These are phyloP conservation scores for Tritrichomonas musculus DNA, from an alignment of 208 protist species.

Conservation along the genomic window DNA sequence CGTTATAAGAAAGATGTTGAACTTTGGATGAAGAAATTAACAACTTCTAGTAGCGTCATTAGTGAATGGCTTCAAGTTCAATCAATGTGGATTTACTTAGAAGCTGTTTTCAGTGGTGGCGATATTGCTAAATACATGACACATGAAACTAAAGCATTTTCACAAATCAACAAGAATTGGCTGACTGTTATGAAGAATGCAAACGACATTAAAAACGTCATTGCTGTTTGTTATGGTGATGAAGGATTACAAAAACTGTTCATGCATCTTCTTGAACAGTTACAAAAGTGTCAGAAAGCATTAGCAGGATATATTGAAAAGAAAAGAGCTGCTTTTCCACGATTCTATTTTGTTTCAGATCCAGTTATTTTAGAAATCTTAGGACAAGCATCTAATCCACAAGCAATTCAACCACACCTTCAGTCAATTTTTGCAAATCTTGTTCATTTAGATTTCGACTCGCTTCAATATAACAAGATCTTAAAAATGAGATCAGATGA, in stretches of 20 bases:
- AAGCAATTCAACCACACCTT: slow-evolving; percentile 45
- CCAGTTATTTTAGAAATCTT: slow-evolving; percentile 90
- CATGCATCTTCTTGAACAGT: slow-evolving; percentile 79
- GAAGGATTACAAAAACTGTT: slow-evolving; percentile 80
- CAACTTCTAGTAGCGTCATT: slow-evolving; percentile 53
- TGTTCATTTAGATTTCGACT: slow-evolving; percentile 38
- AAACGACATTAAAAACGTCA: slow-evolving; percentile 76
- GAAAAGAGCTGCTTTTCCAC: slow-evolving; percentile 88
- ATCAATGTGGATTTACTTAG: slow-evolving; percentile 80
- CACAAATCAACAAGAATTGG: slow-evolving; percentile 83
- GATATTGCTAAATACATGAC: slow-evolving; percentile 90
- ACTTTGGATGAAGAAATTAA: slow-evolving; percentile 58
- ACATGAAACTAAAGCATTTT: slow-evolving; percentile 85
- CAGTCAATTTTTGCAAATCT: slow-evolving; percentile 43
- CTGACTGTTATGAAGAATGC: slow-evolving; percentile 88
- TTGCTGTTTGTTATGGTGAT: slow-evolving; percentile 78
- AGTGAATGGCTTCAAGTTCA: slow-evolving; percentile 68
- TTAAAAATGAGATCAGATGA: slow-evolving; percentile 33
- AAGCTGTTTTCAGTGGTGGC: slow-evolving; percentile 85
- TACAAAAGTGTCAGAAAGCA: slow-evolving; percentile 91
- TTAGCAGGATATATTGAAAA: slow-evolving; percentile 89
- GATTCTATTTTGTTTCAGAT: slow-evolving; percentile 97
- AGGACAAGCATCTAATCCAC: slow-evolving; percentile 65
- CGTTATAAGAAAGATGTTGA: slow-evolving; percentile 60
- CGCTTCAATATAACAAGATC: slow-evolving; percentile 41